Base-by-base conservation (phyloP, 371 early-diverging fungal genomes). In the Conidiobolus incongruus region DNA sequence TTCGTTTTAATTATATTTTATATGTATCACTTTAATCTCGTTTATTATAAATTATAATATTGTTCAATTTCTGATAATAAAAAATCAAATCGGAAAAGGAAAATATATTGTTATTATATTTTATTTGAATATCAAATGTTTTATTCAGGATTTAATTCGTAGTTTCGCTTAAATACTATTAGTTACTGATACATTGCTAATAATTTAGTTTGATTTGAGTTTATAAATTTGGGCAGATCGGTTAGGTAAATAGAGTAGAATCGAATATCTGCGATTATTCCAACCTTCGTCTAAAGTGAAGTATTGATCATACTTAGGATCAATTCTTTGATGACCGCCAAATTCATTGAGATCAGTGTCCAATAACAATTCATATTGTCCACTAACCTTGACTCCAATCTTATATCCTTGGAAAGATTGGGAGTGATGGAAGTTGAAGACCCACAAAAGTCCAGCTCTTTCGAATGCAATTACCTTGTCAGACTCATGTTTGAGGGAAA, bases 381-480 rank as follows among this genome's bases (percentile, higher is more conserved):
- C 86, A 2, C 72, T 34, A 50, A 63, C 56, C 2, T 63, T 56
- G 2, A 72, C 71, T 26, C 88, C 91, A 13, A 94, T 55, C 36
- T 79, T 70, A 56, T 94, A 94, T 52, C 89, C 90, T 3, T 75
- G 52, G 53, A 67, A 92, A 28, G 78, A 77, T 45, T 84, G 59
- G 21, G 74, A 73, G 2, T 83, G 81, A 56, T 94, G 84, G 68
- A 91, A 89, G 58, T 94, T 94, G 73, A 94, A 90, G 40, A 88
- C 68, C 57, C 79, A 92, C 23, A 92, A 46, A 19, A 87, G 68
- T 31, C 67, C 61, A 35, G 75, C 91, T 33, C 91, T 75, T 56
- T 94, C 95, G 64, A 91, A 92, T 2, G 66, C 86, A 46, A 94
- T 62, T 12, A 92, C 62, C 58, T 90, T 91, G 63, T 94, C 89